Conservation (phyloP, 257 asterid genomes). For the Gardenia jasminoides region DNA sequence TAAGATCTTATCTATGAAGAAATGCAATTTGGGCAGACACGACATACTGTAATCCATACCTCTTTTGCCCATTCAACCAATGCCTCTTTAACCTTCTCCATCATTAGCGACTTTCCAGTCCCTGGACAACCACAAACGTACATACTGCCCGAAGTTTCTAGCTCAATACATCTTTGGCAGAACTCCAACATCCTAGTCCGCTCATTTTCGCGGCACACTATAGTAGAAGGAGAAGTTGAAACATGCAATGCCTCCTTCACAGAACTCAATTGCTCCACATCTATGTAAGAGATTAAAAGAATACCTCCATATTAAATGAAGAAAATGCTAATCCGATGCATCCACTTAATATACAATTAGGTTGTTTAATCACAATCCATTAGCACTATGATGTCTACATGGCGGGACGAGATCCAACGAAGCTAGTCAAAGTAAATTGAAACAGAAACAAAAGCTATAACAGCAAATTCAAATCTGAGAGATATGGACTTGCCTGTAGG, state of each 20-base stretch:
- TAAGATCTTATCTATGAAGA: background rate
- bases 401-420: too few relatives aligned
- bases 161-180: conserved; percentile 67
- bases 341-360: background rate
- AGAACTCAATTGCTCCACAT: conserved; percentile 58
- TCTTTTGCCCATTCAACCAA: conserved; percentile 72
- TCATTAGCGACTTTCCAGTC: conserved; percentile 83
- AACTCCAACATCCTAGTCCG: conserved; percentile 65
- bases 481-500: conserved; percentile 53
- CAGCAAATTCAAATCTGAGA: background rate
- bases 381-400: too few relatives aligned
- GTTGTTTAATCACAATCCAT: background rate
- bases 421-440: background rate
- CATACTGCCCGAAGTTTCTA: conserved; percentile 78
- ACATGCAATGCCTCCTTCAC: conserved; percentile 85
- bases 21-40: background rate
- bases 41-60: conserved; percentile 37
- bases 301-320: background rate
- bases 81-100: conserved; percentile 62
- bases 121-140: conserved; percentile 96
- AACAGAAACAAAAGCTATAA: background rate
- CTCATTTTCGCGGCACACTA: conserved; percentile 76
- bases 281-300: conserved; percentile 31
- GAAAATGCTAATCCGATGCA: background rate
- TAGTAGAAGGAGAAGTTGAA: conserved; percentile 58